Evolutionary conservation across 768 basidiomycete genomes (phyloP), one percentile per base, ranked within the genome.

Genomic region (Tricholoma sp.): DNA sequence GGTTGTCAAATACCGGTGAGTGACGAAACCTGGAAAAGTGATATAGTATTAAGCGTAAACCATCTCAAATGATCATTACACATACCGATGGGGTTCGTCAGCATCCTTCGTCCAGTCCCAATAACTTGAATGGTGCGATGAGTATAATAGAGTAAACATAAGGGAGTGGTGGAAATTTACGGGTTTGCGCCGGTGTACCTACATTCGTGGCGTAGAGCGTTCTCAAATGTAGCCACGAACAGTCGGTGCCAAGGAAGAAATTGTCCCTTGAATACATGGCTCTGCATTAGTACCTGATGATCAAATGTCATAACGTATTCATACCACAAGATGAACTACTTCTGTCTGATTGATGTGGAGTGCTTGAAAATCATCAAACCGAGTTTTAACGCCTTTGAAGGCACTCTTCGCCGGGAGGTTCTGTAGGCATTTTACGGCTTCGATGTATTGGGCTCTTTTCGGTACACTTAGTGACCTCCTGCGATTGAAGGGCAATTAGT

Each of bases 31-130:
- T 76, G 52, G 6, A 32, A n/a, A n/a, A 47, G 9, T 21, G 22
- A 47, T 18, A 19, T 50, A n/a, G n/a, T n/a, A n/a, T n/a, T n/a
- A 29, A 55, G 43, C 52, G 9, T 29, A 32, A 27, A 24, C 16
- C 32, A 56, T 29, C 29, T 7, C 22, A 31, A 14, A 1, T 37
- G 43, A 12, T 3, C n/a, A 19, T 54, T 37, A 50, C 43, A 61
- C 64, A 53, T 57, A 71, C 70, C 59, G 57, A 16, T 55, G 29
- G 10, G 54, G 60, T 22, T 50, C 60, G 50, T 72, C 71, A 1
- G 68, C 64, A 54, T 77, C 76, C 29, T 60, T 64, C 3, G 71
- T 72, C 74, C 74, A 76, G 50, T 76, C 69, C 75, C 75, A 78
- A 43, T 74, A 76, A 6, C 75, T 76, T 31, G 18, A 53, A 12